Conservation (phyloP, 2,329 filamentous ascomycete species). For the Scedosporium minutisporum region DNA sequence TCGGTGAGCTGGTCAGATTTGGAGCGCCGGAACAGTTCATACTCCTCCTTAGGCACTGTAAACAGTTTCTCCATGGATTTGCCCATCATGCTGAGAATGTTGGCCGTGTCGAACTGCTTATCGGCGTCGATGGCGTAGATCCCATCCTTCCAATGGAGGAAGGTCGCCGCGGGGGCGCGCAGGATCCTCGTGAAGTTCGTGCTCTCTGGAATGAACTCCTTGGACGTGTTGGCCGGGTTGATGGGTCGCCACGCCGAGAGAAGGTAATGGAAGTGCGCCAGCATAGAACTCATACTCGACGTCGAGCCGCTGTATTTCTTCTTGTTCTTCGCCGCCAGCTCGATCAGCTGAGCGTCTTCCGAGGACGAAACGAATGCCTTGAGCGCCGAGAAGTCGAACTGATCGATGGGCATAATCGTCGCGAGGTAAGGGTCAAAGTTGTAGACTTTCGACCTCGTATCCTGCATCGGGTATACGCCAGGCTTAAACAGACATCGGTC, state of each 20-base stretch:
- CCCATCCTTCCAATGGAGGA: slow-evolving; percentile 73
- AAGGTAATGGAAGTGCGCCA: slow-evolving; percentile 88
- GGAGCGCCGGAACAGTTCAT: slow-evolving; percentile 69
- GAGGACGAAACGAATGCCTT: slow-evolving; percentile 89
- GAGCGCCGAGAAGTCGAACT: slow-evolving; percentile 86
- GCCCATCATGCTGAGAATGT: slow-evolving; percentile 81
- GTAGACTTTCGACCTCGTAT: slow-evolving; percentile 76
- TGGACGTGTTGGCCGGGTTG: slow-evolving; percentile 57
- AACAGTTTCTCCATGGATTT: slow-evolving; percentile 96
- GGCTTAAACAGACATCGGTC: slow-evolving; percentile 93
- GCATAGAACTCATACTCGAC: slow-evolving; percentile 84
- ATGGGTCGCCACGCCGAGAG: slow-evolving; percentile 74
- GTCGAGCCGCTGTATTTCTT: slow-evolving; percentile 91
- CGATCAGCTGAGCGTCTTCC: slow-evolving; percentile 62
- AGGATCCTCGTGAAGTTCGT: slow-evolving; percentile 61
- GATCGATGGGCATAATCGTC: slow-evolving; percentile 81
- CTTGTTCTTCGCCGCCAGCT: slow-evolving; percentile 53
- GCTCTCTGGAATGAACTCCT: slow-evolving; percentile 52
- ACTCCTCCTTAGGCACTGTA: slow-evolving; percentile 72
- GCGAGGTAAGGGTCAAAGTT: slow-evolving; percentile 96
- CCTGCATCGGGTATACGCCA: slow-evolving; percentile 85
- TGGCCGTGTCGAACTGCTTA: slow-evolving; percentile 79
- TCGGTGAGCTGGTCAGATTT: slow-evolving; percentile 60
- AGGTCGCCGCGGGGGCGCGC: slow-evolving; percentile 67
- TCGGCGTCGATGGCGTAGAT: slow-evolving; percentile 93